Base-by-base conservation (phyloP, 2,329 filamentous ascomycete genomes). In the Colletotrichum spaethianum region DNA sequence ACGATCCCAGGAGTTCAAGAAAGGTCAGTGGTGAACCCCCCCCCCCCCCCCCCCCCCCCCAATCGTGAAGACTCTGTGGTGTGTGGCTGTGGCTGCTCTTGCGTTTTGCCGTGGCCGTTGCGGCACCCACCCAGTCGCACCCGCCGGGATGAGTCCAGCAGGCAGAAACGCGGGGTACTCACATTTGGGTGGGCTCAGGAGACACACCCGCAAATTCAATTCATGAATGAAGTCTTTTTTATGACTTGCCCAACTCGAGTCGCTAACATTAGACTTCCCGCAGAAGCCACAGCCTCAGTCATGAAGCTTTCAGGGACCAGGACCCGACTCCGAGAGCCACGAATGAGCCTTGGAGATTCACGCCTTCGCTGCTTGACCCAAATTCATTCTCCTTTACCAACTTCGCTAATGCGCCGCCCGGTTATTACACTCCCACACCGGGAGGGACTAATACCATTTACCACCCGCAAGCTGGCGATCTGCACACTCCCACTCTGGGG, bases 401-500 rank as follows among this genome's bases (percentile, higher is more conserved):
- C 67, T 96, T 97, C 78, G 91, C 93, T 75, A 94, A 93, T 81
- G 93, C 95, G 75, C 90, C 93, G 56, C 90, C 93, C 20, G 93
- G 92, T 18, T 96, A 96, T 82, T 98, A 97, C 82, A 95, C 94
- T 9, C 94, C 95, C 2, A 97, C 94, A 1, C 93, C 94, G 2
- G 94, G 93, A 74, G 93, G 93, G 56, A 93, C 91, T 74, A 94
- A 93, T 79, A 93, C 93, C 23, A 83, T 96, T 75, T 97, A 95
- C 79, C 94, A 97, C 79, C 90, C 89, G 63, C 94, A 95, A 81
- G 93, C 94, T 46, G 93, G 94, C 62, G 95, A 98, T 81, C 86
- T 98, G 67, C 94, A 97, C 81, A 97, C 95, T 2, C 94, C 95
- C 4, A 91, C 89, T 40, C 86, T 95, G 77, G 89, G 89, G 50